phyloP scores from a whole-genome alignment of 1,284 basidiomycete species.

The Calocybe gambosa region DNA sequence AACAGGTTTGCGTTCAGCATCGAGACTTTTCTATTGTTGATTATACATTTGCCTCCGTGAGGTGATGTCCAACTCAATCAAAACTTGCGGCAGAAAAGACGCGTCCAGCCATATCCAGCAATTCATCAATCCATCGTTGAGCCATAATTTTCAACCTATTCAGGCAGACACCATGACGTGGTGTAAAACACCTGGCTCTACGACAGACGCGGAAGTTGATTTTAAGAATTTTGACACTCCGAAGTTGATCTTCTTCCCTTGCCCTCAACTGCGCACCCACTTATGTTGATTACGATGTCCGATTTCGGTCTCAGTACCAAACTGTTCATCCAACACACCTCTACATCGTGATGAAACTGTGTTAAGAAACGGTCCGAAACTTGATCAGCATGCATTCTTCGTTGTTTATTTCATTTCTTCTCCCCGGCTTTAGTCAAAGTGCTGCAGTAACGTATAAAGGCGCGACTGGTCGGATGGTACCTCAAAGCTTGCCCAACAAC shows the following conservation, averaged over 20 bases:
- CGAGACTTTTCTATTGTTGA: constrained; percentile 3
- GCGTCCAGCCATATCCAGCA: not conserved
- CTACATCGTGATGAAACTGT: constrained; percentile 18
- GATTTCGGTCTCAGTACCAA: constrained; percentile 16
- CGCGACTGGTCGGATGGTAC: constrained; percentile 1
- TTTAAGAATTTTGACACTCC: constrained; percentile 20
- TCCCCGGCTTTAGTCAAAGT: constrained; percentile 16
- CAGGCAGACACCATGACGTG: not conserved
- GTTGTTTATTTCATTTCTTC: constrained; percentile 13
- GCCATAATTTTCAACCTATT: not conserved
- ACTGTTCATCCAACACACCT: constrained; percentile 13
- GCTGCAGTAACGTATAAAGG: constrained; percentile 18
- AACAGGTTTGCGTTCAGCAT: constrained; percentile 9
- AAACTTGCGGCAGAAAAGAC: not conserved
- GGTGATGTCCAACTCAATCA: not conserved
- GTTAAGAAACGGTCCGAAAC: constrained; percentile 19
- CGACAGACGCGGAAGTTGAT: constrained; percentile 13
- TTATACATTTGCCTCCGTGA: constrained; percentile 15
- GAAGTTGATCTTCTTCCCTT: constrained; percentile 12
- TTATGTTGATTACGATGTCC: constrained; percentile 8
- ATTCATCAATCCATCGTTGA: not conserved
- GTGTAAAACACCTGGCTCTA: not conserved
- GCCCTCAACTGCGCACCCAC: constrained; percentile 7
- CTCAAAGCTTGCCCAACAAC: constrained; percentile 3
- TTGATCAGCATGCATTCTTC: constrained; percentile 19